Evolutionary conservation across 2,329 filamentous ascomycete species (phyloP), one percentile per base, ranked within the genome.

Genomic region (Eurotiales sp.): DNA sequence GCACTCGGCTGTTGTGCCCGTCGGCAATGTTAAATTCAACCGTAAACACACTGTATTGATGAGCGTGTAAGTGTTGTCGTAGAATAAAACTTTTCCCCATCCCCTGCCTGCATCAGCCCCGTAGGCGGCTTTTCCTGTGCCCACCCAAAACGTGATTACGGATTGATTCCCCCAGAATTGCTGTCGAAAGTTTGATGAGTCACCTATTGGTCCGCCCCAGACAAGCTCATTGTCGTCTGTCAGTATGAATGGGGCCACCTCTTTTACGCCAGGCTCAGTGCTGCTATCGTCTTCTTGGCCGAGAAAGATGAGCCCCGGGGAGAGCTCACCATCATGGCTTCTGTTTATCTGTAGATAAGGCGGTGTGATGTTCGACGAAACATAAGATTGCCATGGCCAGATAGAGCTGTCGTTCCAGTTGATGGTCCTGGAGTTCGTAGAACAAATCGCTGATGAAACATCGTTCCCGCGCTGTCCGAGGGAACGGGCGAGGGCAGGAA

Each of bases 331-430:
- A 17, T 34, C 45, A 25, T 14, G 25, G 45, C 19, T 39, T 7
- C 34, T 6, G 45, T 21, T 39, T 6, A 47, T 47, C 4, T 39
- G 8, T 23, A 47, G 14, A 22, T 47, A 47, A 3, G 45, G 45
- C 45, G 45, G 32, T 7, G 32, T 47, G 17, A 27, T 7, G 23
- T 47, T 23, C 3, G 5, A n/a, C 8, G 45, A 36, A 17, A 36
- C 21, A 17, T 47, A 47, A n/a, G 22, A 14, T 15, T 47, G 45
- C 12, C 34, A 47, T 29, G 45, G 45, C 45, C 45, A 47, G 45
- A 36, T 21, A 2, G 23, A 22, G 29, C 29, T 47, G 6, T 30
- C 34, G 34, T 47, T 47, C 12, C 19, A 22, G 19, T 34, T 29
- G 12, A 47, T 29, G 15, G 32, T 15, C 8, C 45, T 19, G 14